phyloP scores from a whole-genome alignment of 257 asterid species.

The Primulina eburnea region DNA sequence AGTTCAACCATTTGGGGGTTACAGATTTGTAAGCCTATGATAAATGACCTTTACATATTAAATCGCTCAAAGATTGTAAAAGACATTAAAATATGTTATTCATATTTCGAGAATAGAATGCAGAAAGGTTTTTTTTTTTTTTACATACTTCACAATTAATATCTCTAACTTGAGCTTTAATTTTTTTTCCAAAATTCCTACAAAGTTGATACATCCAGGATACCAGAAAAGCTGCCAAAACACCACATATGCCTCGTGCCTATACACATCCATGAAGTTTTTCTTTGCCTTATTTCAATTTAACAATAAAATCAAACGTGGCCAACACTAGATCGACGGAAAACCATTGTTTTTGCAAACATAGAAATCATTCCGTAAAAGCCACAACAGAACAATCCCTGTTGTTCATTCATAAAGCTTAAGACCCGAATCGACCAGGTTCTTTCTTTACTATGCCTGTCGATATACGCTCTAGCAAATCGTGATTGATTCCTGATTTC shows the following conservation, averaged over 20 bases:
- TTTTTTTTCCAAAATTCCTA: neutral
- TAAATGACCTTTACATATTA: no score
- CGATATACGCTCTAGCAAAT: neutral
- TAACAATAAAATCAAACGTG: slow-evolving; percentile 16
- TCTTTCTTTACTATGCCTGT: neutral
- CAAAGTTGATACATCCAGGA: neutral
- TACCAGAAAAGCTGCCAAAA: slow-evolving; percentile 5
- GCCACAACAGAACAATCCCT: neutral
- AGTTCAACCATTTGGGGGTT: no score
- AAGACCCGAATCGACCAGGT: slow-evolving; percentile 14
- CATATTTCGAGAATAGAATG: neutral
- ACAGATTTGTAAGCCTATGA: neutral
- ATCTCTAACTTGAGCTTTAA: neutral
- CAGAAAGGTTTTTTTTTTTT: no score
- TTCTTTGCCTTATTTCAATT: slow-evolving; percentile 22
- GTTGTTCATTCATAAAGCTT: slow-evolving; percentile 1
- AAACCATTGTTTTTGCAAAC: slow-evolving; percentile 1
- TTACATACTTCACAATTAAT: neutral
- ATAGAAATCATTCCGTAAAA: slow-evolving; percentile 6
- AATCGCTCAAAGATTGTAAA: no score
- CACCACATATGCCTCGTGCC: slow-evolving; percentile 16
- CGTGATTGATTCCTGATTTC: neutral
- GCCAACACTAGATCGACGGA: slow-evolving; percentile 1
- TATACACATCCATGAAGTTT: slow-evolving; percentile 27
- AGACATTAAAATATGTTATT: no score